Evolutionary conservation across 352 stramenopile genomes (phyloP).

Genomic region (Pythium rishiriense): DNA sequence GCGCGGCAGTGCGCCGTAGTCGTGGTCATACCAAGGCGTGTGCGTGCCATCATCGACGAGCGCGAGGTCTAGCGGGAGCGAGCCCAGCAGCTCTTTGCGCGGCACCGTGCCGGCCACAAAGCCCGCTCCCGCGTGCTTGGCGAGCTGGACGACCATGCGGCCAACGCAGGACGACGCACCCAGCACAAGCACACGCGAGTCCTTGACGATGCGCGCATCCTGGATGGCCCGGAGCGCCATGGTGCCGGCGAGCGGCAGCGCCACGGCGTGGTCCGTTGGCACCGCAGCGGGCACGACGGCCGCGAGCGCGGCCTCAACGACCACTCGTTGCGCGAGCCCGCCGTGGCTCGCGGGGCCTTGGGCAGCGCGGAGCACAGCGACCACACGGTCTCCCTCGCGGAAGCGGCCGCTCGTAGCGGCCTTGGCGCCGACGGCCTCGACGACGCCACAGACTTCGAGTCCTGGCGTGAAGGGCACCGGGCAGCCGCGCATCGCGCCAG

Average conservation of each 20-base stretch:
- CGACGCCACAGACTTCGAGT: slow-evolving; percentile 41
- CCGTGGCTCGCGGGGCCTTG: slow-evolving; percentile 3
- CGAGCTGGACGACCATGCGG: slow-evolving; percentile 64
- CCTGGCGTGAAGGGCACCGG: slow-evolving; percentile 36
- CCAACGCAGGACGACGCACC: slow-evolving; percentile 71
- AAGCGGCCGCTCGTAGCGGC: slow-evolving; percentile 19
- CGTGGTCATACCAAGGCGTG: slow-evolving; percentile 36
- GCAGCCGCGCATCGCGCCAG: slow-evolving; percentile 24
- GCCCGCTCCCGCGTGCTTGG: slow-evolving; percentile 40
- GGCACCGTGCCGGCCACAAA: slow-evolving; percentile 61
- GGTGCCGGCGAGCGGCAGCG: slow-evolving; percentile 32
- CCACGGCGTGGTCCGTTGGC: slow-evolving; percentile 21
- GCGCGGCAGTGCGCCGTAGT: not conserved
- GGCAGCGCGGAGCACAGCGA: slow-evolving; percentile 25
- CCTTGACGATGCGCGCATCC: slow-evolving; percentile 30
- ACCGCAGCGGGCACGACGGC: slow-evolving; percentile 28
- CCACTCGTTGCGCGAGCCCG: slow-evolving; percentile 35
- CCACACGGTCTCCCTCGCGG: slow-evolving; percentile 36
- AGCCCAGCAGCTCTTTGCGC: slow-evolving; percentile 33
- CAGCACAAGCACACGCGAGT: slow-evolving; percentile 67
- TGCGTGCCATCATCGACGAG: slow-evolving; percentile 35
- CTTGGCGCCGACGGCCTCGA: slow-evolving; percentile 32
- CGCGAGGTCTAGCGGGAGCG: slow-evolving; percentile 40
- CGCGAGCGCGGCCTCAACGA: slow-evolving; percentile 23
- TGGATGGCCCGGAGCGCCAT: slow-evolving; percentile 35